These are phyloP conservation scores for Aspergillus hortae DNA, from an alignment of 2,329 filamentous ascomycete species.

Conservation along the genomic window DNA sequence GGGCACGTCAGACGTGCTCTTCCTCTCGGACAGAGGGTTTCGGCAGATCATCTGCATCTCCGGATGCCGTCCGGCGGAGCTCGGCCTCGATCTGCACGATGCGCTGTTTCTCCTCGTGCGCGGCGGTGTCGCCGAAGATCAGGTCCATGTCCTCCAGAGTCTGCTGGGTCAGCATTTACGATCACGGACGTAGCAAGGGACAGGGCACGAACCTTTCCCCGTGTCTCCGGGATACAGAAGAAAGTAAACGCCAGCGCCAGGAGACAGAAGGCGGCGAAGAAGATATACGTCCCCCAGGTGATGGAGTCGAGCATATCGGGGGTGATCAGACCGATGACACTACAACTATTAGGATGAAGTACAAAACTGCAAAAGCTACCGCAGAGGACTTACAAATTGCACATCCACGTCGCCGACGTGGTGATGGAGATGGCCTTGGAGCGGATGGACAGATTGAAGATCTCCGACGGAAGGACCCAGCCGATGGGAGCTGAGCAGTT, in stretches of 20 bases:
- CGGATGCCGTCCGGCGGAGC: conserved; percentile 25
- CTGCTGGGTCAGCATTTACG: conserved; percentile 7
- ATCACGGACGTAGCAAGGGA: not conserved
- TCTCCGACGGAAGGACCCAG: conserved; percentile 39
- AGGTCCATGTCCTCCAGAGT: conserved; percentile 57
- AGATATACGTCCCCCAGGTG: conserved; percentile 38
- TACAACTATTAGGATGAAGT: conserved; percentile 7
- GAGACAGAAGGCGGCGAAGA: conserved; percentile 37
- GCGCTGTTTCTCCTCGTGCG: conserved; percentile 36
- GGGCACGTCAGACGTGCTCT: conserved; percentile 10
- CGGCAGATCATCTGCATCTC: conserved; percentile 16
- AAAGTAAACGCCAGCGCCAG: conserved; percentile 32
- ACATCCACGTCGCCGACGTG: conserved; percentile 20
- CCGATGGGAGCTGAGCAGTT: conserved; percentile 29
- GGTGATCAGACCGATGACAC: conserved; percentile 36
- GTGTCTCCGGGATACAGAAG: conserved; percentile 34
- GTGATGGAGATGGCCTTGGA: conserved; percentile 38
- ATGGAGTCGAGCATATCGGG: conserved; percentile 37
- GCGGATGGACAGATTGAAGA: conserved; percentile 37
- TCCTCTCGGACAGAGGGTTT: conserved; percentile 20
- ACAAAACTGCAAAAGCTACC: not conserved
- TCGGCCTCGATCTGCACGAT: conserved; percentile 38
- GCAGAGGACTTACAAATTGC: conserved; percentile 31
- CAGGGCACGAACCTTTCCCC: conserved; percentile 27
- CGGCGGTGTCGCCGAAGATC: conserved; percentile 39